Conservation (phyloP, 179 eudicot species). For the Amaranthus tricolor region DNA sequence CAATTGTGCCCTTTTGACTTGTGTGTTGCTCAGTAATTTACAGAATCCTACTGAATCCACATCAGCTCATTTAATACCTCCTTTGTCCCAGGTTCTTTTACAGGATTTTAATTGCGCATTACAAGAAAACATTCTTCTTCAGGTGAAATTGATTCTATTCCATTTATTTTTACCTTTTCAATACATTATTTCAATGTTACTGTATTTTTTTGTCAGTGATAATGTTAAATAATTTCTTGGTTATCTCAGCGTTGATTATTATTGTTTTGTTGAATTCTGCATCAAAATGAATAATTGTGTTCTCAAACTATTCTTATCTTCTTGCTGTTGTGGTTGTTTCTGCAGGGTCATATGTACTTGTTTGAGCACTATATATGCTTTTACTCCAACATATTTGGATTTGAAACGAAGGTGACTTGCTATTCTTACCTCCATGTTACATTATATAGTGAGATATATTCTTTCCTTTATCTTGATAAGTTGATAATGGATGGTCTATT, state of each 20-base stretch:
- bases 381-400: constrained; percentile 95
- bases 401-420: constrained; percentile 84
- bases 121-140: constrained; percentile 95
- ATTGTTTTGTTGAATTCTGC: background rate
- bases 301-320: constrained; percentile 13
- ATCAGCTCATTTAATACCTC: constrained; percentile 5
- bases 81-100: constrained; percentile 60
- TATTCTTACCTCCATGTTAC: background rate
- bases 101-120: constrained; percentile 97
- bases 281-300: constrained; percentile 1
- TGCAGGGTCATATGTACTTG: constrained; percentile 99
- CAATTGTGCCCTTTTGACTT: background rate
- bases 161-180: background rate
- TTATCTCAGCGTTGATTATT: background rate
- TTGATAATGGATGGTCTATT: background rate
- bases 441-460: background rate
- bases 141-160: constrained; percentile 43
- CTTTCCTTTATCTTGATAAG: background rate
- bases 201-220: background rate
- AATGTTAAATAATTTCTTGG: background rate
- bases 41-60: background rate
- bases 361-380: constrained; percentile 85
- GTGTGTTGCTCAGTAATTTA: constrained; percentile 5
- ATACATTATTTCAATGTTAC: background rate
- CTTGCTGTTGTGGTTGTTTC: constrained; percentile 16